These are phyloP conservation scores for Aureoboletus auriporus DNA, from an alignment of 768 basidiomycete species.

Conservation along the genomic window DNA sequence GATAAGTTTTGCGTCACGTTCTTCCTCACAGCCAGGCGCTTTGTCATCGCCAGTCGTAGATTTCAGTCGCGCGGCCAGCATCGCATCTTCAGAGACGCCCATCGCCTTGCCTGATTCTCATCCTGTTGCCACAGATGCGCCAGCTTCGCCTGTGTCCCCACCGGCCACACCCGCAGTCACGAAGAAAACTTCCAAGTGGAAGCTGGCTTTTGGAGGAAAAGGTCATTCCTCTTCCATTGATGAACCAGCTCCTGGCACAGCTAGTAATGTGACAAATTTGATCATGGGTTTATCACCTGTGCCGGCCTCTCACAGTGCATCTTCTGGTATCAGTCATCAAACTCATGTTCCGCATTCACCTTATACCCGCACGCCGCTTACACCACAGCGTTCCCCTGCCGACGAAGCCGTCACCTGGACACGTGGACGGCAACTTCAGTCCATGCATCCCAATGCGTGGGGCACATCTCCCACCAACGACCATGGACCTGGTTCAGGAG, in stretches of 20 bases:
- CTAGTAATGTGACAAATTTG: constrained; percentile 70
- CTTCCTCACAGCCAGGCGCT: constrained; percentile 34
- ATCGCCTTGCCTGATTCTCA: constrained; percentile 30
- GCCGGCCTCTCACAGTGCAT: constrained; percentile 5
- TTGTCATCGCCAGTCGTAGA: constrained; percentile 17
- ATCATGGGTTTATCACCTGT: constrained; percentile 52
- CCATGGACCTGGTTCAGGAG: constrained; percentile 7
- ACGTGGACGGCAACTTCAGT: constrained; percentile 42
- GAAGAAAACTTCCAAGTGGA: constrained; percentile 77
- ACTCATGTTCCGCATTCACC: constrained; percentile 14
- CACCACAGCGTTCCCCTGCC: constrained; percentile 33
- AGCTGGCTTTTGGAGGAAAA: constrained; percentile 53
- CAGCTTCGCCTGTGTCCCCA: constrained; percentile 19
- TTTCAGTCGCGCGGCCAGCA: constrained; percentile 22
- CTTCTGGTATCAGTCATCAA: constrained; percentile 9
- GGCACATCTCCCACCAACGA: constrained; percentile 14
- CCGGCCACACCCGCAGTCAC: constrained; percentile 35
- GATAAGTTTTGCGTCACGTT: constrained; percentile 63
- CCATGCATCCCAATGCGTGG: constrained; percentile 18
- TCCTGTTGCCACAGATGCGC: constrained; percentile 11
- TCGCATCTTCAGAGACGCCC: constrained; percentile 36
- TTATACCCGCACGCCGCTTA: constrained; percentile 27
- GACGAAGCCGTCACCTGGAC: constrained; percentile 45
- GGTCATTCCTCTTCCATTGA: constrained; percentile 42
- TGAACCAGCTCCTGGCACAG: constrained; percentile 53